These are phyloP conservation scores for Prunella vulgaris DNA, from an alignment of 257 asterid genomes.

Conservation along the genomic window DNA sequence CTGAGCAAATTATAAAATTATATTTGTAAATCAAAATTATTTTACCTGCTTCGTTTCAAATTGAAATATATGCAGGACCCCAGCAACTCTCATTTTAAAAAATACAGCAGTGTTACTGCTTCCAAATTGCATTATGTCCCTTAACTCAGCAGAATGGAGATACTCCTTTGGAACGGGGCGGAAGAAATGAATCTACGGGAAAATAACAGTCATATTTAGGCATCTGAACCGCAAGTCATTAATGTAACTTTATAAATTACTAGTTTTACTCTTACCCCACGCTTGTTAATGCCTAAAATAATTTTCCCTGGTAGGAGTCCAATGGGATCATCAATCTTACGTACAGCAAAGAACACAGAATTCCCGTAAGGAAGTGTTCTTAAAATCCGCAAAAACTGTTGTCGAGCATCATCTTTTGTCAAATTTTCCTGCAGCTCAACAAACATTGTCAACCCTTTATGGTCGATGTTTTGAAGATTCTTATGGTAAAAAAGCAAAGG, in stretches of 20 bases:
- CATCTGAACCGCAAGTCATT: conserved; percentile 6
- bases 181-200: conserved; percentile 86
- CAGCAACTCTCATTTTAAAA: conserved; percentile 99
- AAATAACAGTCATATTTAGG: conserved; percentile 24
- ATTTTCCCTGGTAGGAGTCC: conserved; percentile 96
- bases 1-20: neutral
- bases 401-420: conserved; percentile 97
- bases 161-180: conserved; percentile 99
- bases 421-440: conserved; percentile 61
- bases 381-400: conserved; percentile 85
- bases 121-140: conserved; percentile 99
- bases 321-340: conserved; percentile 98
- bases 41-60: conserved; percentile 95
- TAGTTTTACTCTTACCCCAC: conserved; percentile 63
- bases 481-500: neutral
- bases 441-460: neutral
- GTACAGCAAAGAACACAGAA: conserved; percentile 97
- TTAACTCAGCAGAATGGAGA: conserved; percentile 93
- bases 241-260: neutral
- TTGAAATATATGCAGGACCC: conserved; percentile 93
- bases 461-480: neutral
- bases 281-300: conserved; percentile 88
- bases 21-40: neutral
- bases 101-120: conserved; percentile 98
- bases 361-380: conserved; percentile 96